Conservation (phyloP, 208 protist species). For the Acanthamoeba royreba region DNA sequence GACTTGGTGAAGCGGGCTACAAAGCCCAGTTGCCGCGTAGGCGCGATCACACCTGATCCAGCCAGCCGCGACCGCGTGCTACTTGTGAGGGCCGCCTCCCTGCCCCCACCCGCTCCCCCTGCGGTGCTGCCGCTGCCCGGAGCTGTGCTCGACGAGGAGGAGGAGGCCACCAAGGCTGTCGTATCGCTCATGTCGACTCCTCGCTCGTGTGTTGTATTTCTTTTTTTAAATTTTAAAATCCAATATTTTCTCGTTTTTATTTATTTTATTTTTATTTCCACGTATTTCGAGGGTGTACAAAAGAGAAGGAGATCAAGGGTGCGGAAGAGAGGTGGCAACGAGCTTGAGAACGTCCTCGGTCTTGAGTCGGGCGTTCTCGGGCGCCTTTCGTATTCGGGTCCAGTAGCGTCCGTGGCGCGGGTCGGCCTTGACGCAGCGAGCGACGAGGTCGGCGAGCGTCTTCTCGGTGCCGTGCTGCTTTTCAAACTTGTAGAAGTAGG, state of each 20-base stretch:
- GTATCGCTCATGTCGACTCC: background rate
- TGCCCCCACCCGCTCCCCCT: no score
- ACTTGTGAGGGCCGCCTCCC: no score
- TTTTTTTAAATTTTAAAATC: background rate
- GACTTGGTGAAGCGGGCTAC: background rate
- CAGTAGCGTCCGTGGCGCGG: slow-evolving; percentile 19
- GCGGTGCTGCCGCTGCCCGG: background rate
- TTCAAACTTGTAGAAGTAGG: slow-evolving; percentile 83
- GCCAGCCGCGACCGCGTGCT: background rate
- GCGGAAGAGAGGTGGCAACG: background rate
- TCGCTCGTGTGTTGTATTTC: background rate
- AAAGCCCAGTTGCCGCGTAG: background rate
- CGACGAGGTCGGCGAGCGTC: background rate
- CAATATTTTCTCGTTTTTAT: background rate
- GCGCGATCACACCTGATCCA: background rate
- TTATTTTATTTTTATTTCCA: background rate
- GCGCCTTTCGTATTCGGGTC: background rate
- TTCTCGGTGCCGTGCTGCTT: slow-evolving; percentile 69
- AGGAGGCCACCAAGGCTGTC: background rate
- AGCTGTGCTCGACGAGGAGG: background rate
- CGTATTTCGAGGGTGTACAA: no score
- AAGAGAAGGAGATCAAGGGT: no score
- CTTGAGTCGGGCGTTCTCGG: background rate
- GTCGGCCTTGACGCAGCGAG: background rate
- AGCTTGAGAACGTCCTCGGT: slow-evolving; percentile 13